Evolutionary conservation across 768 basidiomycete genomes (phyloP), one percentile per base, ranked within the genome.

Genomic region (Amyloporia xantha): DNA sequence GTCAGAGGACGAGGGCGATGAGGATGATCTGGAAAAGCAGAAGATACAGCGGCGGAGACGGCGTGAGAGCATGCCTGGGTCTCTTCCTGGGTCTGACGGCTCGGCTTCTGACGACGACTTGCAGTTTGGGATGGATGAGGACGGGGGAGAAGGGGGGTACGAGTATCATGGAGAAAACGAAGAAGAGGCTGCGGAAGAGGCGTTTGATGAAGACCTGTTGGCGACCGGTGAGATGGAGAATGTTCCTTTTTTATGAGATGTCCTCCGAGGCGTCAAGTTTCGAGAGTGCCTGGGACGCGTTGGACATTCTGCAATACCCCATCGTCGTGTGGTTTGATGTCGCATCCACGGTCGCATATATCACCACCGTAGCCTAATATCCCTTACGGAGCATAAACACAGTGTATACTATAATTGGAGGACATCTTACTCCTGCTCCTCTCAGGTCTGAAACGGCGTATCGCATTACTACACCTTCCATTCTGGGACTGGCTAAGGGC

Each of bases 31-130:
- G 20, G 77, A 74, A 13, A 67, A 61, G 56, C 69, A 66, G 62
- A 63, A 68, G 56, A 62, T 65, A 49, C 55, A 62, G 45, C 70
- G 84, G 54, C 71, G 76, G 53, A 72, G 77, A 59, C 89, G 89
- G 54, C 77, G 85, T 65, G 79, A 80, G 37, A 91, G 89, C 60
- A 91, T 94, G 86, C 91, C 89, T 11, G 91, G 91, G 25, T 85
- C 87, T 19, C 65, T 91, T 51, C 71, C 71, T 5, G 69, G 70
- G 5, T 66, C 65, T n/a, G 47, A 52, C 37, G 55, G 55, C n/a
- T 58, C 58, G 21, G 39, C n/a, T 3, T 50, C 49, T 3, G 79
- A 84, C 50, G 61, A 63, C 44, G 77, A 84, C 53, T 71, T 75
- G 59, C 70, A 77, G 42, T 78, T 81, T 53, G 77, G 69, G 13